Evolutionary conservation across 768 basidiomycete genomes (phyloP).

Genomic region (Xanthoconium stramineum): DNA sequence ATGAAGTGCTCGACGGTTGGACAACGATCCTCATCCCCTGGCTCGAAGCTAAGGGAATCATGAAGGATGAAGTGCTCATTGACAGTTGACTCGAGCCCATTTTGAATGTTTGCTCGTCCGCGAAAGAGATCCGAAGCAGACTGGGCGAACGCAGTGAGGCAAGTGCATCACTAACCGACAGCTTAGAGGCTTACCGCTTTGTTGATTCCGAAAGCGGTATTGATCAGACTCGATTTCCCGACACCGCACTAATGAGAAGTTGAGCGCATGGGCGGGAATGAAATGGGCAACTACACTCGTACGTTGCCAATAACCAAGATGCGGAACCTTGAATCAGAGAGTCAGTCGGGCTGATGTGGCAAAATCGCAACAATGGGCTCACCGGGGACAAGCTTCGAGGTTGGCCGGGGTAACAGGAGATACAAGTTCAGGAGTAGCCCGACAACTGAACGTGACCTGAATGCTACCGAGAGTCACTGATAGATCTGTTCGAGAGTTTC

Average conservation of each 20-base stretch:
- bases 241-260: background rate
- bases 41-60: too few species aligned
- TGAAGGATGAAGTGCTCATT: background rate
- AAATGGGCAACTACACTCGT: too few species aligned
- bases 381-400: too few species aligned
- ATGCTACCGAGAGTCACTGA: background rate
- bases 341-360: too few species aligned
- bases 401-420: too few species aligned
- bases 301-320: background rate
- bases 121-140: background rate
- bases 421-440: too few species aligned
- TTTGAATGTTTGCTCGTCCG: background rate
- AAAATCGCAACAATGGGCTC: too few species aligned
- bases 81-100: background rate
- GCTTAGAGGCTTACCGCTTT: too few species aligned
- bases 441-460: background rate
- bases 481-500: background rate
- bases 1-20: background rate
- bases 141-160: background rate
- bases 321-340: background rate
- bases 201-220: too few species aligned
- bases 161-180: too few species aligned
- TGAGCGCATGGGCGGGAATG: too few species aligned
- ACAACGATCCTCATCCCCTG: background rate
- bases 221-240: too few species aligned